A percentile compares a stretch with the other conserved stretches of the same genome.
Evolutionary conservation across 805 yeast genomes (phyloP).

Genomic region (Metschnikowia drakensbergensis): DNA sequence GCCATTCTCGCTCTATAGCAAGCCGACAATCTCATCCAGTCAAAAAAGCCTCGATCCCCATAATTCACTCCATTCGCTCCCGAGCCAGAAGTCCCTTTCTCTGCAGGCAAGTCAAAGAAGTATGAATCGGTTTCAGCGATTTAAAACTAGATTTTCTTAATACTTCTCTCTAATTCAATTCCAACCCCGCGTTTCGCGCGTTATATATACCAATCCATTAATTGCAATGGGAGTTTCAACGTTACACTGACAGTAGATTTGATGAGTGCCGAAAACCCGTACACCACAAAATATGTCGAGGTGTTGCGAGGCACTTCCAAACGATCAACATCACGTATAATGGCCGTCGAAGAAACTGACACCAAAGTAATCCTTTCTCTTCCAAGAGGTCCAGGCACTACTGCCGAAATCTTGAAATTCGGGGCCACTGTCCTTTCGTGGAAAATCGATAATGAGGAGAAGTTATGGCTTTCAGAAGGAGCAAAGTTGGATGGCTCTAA

Average conservation of each 20-base stretch:
- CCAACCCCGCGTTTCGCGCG: neutral
- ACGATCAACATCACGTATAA: conserved; percentile 19
- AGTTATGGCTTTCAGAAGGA: conserved; percentile 73
- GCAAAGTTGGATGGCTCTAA: conserved; percentile 88
- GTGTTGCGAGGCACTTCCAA: neutral
- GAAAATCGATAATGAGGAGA: conserved; percentile 66
- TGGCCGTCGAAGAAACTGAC: conserved; percentile 68
- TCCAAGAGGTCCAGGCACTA: conserved; percentile 48
- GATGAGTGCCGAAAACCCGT: neutral
- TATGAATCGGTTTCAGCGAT: conserved; percentile 32
- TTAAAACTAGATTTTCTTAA: conserved; percentile 28
- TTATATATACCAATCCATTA: neutral
- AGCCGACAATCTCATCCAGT: conserved; percentile 41
- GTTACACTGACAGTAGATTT: neutral
- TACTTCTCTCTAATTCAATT: neutral
- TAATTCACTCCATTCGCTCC: conserved; percentile 9
- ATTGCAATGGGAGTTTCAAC: neutral
- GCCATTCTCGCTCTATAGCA: conserved; percentile 26
- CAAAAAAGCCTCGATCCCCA: conserved; percentile 24
- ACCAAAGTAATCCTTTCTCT: conserved; percentile 58
- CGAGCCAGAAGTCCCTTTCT: conserved; percentile 12
- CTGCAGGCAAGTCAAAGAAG: conserved; percentile 19
- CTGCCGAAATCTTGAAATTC: conserved; percentile 67
- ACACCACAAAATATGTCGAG: neutral
- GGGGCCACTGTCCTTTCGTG: conserved; percentile 92